phyloP scores from a whole-genome alignment of 306 rosid species.

The barrel medic (Medicago truncatula) region MtrunA17r5.0-ANR NC_053046.1:44649501-44650000 shows the following conservation, averaged over 20 bases:
- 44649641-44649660: too few relatives aligned
- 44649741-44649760: too few relatives aligned
- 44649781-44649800: background rate
- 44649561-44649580: too few relatives aligned
- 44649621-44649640: too few relatives aligned
- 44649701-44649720: background rate
- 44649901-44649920: background rate
- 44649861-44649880: too few relatives aligned
- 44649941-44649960: too few relatives aligned
- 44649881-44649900: background rate
- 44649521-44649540: background rate
- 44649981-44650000: too few relatives aligned
- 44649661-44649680: too few relatives aligned
- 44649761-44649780: too few relatives aligned
- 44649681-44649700: background rate
- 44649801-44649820: slow-evolving; percentile 1
- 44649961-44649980: too few relatives aligned
- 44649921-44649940: background rate
- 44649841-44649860: background rate
- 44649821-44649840: background rate
- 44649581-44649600: background rate
- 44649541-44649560: too few relatives aligned
- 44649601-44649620: too few relatives aligned
- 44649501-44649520: background rate
- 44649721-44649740: background rate